Percentiles rank a stretch among this genome's conserved stretches.
phyloP scores from a whole-genome alignment of 139 green algal species.

The Pycnococcus provasolii region DNA sequence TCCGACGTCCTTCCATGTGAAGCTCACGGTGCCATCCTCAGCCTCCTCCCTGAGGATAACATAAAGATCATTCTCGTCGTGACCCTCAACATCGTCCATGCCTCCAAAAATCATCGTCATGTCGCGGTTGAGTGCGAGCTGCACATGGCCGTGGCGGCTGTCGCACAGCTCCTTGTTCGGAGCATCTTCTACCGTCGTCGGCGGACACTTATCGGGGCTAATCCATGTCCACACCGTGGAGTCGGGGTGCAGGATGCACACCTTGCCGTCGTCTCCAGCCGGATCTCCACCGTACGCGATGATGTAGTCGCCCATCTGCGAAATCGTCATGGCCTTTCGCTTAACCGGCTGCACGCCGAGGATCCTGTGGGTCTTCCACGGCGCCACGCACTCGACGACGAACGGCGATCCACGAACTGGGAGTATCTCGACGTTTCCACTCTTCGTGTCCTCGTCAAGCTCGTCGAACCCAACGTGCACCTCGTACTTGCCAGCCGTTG shows the following conservation, averaged over 20 bases:
- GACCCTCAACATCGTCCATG: too few species aligned
- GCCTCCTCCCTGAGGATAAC: too few species aligned
- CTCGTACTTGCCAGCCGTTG: conserved; percentile 17
- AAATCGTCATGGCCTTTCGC: conserved; percentile 34
- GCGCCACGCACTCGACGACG: conserved; percentile 43
- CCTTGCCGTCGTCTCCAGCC: conserved; percentile 33
- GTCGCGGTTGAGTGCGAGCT: too few species aligned
- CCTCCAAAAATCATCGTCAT: too few species aligned
- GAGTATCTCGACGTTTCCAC: conserved; percentile 31
- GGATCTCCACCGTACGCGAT: conserved; percentile 50
- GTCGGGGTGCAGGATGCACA: conserved; percentile 39
- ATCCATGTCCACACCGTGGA: too few species aligned
- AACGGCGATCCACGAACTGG: conserved; percentile 64
- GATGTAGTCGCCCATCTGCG: conserved; percentile 39
- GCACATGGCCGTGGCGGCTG: too few species aligned
- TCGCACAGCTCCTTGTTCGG: too few species aligned
- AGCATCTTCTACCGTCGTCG: too few species aligned
- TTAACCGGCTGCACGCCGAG: conserved; percentile 44
- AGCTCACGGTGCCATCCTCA: too few species aligned
- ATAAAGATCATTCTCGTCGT: too few species aligned
- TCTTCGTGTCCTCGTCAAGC: conserved; percentile 31
- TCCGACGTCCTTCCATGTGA: too few species aligned
- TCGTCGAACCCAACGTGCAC: conserved; percentile 59
- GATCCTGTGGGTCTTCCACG: conserved; percentile 53
- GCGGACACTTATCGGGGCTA: too few species aligned